A percentile compares a stretch with the other conserved stretches of the same genome.
phyloP scores from a whole-genome alignment of 163 green algal genomes.

The Scenedesmus sp. region DNA sequence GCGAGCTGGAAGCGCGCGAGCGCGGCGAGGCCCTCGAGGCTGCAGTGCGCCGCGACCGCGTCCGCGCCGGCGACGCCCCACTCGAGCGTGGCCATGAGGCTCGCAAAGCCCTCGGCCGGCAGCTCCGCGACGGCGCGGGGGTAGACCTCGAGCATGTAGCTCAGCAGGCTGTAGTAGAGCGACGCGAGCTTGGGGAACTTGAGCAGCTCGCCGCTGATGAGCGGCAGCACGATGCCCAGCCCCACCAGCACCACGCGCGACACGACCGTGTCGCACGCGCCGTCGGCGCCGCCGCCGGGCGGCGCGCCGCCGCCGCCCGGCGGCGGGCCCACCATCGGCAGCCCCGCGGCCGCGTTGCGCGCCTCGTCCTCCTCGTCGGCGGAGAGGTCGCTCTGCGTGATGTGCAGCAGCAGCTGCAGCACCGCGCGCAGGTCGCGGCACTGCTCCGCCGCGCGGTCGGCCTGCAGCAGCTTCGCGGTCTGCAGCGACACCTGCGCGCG shows the following conservation, averaged over 20 bases:
- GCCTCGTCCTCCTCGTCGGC: conserved; percentile 14
- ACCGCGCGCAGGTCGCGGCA: conserved; percentile 77
- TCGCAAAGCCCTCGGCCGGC: conserved; percentile 63
- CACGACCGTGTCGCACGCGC: conserved; percentile 13
- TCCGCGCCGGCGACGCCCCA: conserved; percentile 66
- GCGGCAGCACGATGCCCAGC: conserved; percentile 84
- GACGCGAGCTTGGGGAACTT: conserved; percentile 85
- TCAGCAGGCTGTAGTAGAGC: conserved; percentile 86
- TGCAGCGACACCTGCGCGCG: conserved; percentile 45
- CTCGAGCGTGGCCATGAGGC: conserved; percentile 73
- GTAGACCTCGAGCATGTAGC: conserved; percentile 87
- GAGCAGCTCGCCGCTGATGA: conserved; percentile 85
- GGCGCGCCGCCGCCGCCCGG: not conserved
- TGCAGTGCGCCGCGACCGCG: conserved; percentile 62
- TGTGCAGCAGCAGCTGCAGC: conserved; percentile 78
- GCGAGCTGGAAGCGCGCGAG: conserved; percentile 58
- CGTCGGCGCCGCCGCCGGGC: conserved; percentile 9
- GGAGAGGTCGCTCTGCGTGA: conserved; percentile 67
- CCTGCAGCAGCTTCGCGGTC: conserved; percentile 46
- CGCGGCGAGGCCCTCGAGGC: conserved; percentile 71
- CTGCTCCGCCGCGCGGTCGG: conserved; percentile 46
- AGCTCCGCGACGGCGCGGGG: conserved; percentile 77
- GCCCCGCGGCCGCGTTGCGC: not conserved
- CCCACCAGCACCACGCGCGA: conserved; percentile 81
- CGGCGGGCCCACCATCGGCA: not conserved